These are phyloP conservation scores for Dactylorhiza incarnata DNA, from an alignment of 106 monocot species.

Conservation along the genomic window DNA sequence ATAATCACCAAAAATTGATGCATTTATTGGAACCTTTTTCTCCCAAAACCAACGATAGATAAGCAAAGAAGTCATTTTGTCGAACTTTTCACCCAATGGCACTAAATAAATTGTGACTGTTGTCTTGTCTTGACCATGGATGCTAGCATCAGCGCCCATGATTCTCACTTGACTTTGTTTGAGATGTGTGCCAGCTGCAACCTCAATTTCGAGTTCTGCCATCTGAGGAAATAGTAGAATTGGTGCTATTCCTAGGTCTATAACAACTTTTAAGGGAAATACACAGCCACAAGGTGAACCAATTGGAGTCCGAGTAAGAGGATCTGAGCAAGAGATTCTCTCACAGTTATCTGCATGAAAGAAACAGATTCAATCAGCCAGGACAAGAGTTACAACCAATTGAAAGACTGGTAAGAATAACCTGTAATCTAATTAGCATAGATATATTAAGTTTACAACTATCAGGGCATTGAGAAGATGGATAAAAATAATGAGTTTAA, in stretches of 20 bases:
- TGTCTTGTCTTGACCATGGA: slow-evolving; percentile 33
- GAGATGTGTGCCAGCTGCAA: slow-evolving; percentile 57
- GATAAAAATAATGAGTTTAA: slow-evolving; percentile 8
- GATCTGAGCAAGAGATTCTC: slow-evolving; percentile 44
- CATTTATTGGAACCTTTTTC: slow-evolving; percentile 57
- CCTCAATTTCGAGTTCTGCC: slow-evolving; percentile 65
- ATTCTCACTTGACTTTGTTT: slow-evolving; percentile 76
- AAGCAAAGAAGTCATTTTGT: slow-evolving; percentile 64
- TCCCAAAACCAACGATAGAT: slow-evolving; percentile 80
- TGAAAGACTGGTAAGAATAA: not conserved
- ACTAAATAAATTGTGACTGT: slow-evolving; percentile 68
- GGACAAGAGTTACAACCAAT: not conserved
- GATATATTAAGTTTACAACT: not conserved
- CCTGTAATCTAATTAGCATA: not conserved
- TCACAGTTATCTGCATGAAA: slow-evolving; percentile 36
- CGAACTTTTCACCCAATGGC: slow-evolving; percentile 84
- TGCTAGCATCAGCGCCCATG: slow-evolving; percentile 39
- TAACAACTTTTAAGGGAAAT: slow-evolving; percentile 59
- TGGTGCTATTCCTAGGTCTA: slow-evolving; percentile 62
- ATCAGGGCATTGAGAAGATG: not conserved
- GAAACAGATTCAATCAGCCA: not conserved
- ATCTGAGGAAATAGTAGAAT: slow-evolving; percentile 59
- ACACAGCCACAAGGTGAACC: slow-evolving; percentile 95
- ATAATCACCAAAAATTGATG: slow-evolving; percentile 76
- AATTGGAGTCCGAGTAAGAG: slow-evolving; percentile 59